Conservation (phyloP, 2,329 filamentous ascomycete species). For the Alternaria triticimaculans region DNA sequence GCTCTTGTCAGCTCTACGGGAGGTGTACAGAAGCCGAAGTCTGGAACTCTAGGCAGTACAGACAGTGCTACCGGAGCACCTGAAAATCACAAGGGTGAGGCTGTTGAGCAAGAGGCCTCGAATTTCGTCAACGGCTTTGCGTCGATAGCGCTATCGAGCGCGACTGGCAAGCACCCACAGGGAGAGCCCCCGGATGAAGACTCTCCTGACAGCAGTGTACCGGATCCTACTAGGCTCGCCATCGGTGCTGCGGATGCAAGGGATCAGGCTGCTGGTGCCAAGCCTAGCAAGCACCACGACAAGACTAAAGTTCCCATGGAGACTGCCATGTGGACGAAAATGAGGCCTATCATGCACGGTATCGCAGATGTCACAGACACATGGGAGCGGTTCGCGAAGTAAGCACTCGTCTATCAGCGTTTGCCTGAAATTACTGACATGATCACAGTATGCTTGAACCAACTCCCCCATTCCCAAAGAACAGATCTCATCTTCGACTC, state of each 20-base stretch:
- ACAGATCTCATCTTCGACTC: conserved; percentile 54
- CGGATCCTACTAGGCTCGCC: conserved; percentile 67
- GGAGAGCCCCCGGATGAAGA: conserved; percentile 60
- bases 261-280: conserved; percentile 59
- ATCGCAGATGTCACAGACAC: conserved; percentile 66
- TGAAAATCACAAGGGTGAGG: conserved; percentile 82
- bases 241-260: conserved; percentile 62
- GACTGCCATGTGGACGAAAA: conserved; percentile 77
- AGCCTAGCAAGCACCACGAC: conserved; percentile 64
- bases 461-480: conserved; percentile 56
- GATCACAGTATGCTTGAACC: conserved; percentile 52
- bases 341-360: conserved; percentile 73
- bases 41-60: conserved; percentile 76
- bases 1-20: conserved; percentile 74
- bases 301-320: conserved; percentile 82
- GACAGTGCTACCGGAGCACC: conserved; percentile 82
- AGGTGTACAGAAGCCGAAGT: conserved; percentile 76
- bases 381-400: conserved; percentile 70
- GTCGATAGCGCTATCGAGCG: conserved; percentile 74
- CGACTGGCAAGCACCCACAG: conserved; percentile 77
- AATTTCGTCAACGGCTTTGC: conserved; percentile 80
- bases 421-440: conserved; percentile 4
- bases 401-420: conserved; percentile 22
- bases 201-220: conserved; percentile 59
- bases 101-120: conserved; percentile 80